Evolutionary conservation across 805 yeast genomes (phyloP), one percentile per base, ranked within the genome.

Genomic region (Candida sphagnicola): DNA sequence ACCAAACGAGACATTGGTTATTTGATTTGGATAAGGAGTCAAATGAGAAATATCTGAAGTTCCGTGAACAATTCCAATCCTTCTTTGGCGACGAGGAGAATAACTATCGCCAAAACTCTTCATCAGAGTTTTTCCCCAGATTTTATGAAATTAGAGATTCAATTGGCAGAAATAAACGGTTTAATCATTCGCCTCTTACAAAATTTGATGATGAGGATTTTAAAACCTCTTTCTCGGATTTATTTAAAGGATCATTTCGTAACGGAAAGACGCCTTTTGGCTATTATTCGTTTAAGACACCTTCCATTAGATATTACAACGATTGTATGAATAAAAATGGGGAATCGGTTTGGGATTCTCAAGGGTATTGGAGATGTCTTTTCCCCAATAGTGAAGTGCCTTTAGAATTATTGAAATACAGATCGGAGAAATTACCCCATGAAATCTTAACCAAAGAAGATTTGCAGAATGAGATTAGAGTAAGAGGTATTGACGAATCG

Each of bases 351-450:
- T 91, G 97, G 96, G 95, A 88, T 54, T 62, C 76, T 26, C 70
- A 74, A 16, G 98, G 97, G 0, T 75, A 80, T 58, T 91, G 97
- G 97, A 76, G 90, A 54, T 91, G 98, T 62, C 64, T 91, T 33
- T 83, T 90, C 59, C 95, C 96, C 10, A 70, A 71, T 46, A 42
- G 60, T 24, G 52, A 61, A 59, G 34, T 67, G 43, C 45, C 71
- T 49, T 36, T 66, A 51, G 40, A 55, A 42, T 31, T 64, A 38
- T 46, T 66, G 57, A 44, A 46, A 50, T 37, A 47, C 47, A 51
- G 58, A 53, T 41, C 53, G 26, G 44, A 49, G 29, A 40, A 53
- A 31, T 48, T 58, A 13, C 49, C 60, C 3, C 54, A 54, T 15
- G 50, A 51, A 25, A 53, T 72, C 15, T 51, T 80, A 39, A 69